A percentile compares a stretch with the other conserved stretches of the same genome.
phyloP scores from a whole-genome alignment of 768 basidiomycete species.

The Leccinum olivaceopallidum region DNA sequence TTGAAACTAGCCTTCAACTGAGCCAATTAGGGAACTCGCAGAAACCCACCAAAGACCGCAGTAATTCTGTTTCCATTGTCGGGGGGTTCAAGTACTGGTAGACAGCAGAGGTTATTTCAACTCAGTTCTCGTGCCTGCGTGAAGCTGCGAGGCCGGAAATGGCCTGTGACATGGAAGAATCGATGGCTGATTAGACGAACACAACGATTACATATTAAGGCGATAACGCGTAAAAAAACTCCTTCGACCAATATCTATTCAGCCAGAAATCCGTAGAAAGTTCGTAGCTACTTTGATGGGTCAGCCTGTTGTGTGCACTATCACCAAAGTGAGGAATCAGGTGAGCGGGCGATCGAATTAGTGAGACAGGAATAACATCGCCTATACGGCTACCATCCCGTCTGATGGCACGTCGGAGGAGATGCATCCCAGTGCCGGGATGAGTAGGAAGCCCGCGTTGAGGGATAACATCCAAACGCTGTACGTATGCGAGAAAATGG shows the following conservation, averaged over 20 bases:
- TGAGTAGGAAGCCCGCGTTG: not conserved
- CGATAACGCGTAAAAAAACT: conserved; percentile 1
- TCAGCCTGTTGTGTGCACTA: not conserved
- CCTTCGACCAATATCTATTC: conserved; percentile 6
- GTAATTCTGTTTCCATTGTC: no score
- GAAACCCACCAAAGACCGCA: no score
- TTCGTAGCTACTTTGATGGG: not conserved
- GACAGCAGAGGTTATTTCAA: not conserved
- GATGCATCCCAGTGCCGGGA: not conserved
- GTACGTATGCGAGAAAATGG: not conserved
- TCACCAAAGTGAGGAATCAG: not conserved
- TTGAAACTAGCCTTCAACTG: not conserved
- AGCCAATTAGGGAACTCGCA: not conserved
- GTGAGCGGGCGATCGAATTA: not conserved
- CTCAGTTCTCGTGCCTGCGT: not conserved
- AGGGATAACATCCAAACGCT: not conserved
- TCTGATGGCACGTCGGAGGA: not conserved
- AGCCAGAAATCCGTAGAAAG: not conserved
- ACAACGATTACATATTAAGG: not conserved
- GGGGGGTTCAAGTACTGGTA: no score
- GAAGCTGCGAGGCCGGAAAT: no score
- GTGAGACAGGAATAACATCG: not conserved
- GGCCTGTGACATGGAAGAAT: not conserved
- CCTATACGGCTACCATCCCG: not conserved
- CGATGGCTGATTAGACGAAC: not conserved